Conservation (phyloP, 768 basidiomycete genomes). For the Stropharia rugosoannulata region DNA sequence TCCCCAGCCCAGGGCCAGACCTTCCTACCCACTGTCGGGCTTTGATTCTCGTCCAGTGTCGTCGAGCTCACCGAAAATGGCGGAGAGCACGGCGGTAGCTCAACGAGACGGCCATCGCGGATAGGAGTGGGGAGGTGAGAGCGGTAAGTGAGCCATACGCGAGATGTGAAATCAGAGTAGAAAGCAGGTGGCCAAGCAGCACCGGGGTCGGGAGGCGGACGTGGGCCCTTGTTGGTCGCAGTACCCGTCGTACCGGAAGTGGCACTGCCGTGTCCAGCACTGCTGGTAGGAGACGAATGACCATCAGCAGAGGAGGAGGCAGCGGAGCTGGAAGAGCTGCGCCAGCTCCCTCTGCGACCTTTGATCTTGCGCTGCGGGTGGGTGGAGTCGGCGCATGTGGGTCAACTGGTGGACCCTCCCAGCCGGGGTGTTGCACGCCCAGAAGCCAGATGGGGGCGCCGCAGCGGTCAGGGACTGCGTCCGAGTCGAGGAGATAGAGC, state of each 20-base stretch:
- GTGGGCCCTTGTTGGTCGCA: not conserved
- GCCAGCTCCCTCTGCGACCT: not conserved
- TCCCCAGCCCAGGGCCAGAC: constrained; percentile 74
- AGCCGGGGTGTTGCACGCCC: constrained; percentile 79
- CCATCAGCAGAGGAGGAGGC: not conserved
- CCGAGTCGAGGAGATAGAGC: constrained; percentile 88
- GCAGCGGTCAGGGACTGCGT: constrained; percentile 82
- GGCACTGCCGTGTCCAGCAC: not conserved
- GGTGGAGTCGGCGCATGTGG: not conserved
- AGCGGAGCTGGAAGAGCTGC: not conserved
- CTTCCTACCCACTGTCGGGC: constrained; percentile 39
- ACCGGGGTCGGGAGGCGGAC: constrained; percentile 32
- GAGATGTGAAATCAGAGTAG: constrained; percentile 85
- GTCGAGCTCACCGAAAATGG: not conserved
- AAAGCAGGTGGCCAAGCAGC: constrained; percentile 79
- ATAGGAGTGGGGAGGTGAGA: constrained; percentile 78
- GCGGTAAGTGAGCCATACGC: constrained; percentile 92
- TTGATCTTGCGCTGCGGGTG: not conserved
- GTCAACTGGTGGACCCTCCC: constrained; percentile 40
- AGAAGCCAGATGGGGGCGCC: constrained; percentile 87
- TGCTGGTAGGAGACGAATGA: not conserved
- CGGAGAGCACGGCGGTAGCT: constrained; percentile 20
- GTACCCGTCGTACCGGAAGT: not conserved
- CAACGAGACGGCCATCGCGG: constrained; percentile 50
- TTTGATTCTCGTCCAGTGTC: constrained; percentile 20